A percentile compares a stretch with the other conserved stretches of the same genome.
Evolutionary conservation across 805 yeast genomes (phyloP).

Genomic region (Candida tibetensis): DNA sequence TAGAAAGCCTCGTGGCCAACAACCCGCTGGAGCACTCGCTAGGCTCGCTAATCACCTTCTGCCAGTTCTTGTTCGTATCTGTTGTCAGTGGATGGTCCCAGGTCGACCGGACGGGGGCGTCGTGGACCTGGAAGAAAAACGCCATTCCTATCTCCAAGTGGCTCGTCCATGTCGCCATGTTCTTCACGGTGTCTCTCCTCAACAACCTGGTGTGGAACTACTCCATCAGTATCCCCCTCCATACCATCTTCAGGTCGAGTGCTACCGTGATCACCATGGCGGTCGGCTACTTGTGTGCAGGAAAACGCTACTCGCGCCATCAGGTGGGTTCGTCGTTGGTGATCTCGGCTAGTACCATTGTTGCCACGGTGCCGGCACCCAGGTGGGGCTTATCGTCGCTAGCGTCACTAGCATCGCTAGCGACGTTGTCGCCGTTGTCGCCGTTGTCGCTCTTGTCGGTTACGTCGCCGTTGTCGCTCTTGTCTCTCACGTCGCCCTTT

Average conservation of each 20-base stretch:
- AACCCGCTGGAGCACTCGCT: conserved; percentile 25
- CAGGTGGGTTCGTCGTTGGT: conserved; percentile 53
- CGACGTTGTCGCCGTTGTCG: not conserved
- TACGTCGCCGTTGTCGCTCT: no score
- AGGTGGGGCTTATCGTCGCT: no score
- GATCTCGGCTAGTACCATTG: conserved; percentile 54
- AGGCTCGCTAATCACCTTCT: conserved; percentile 56
- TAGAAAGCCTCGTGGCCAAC: conserved; percentile 49
- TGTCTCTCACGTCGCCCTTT: no score
- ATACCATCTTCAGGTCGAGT: conserved; percentile 63
- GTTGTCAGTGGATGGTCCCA: conserved; percentile 32
- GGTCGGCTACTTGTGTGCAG: conserved; percentile 47
- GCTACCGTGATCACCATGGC: conserved; percentile 62
- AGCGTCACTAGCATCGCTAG: not conserved
- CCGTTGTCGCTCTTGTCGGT: not conserved
- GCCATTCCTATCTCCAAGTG: conserved; percentile 44
- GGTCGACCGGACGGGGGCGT: conserved; percentile 19
- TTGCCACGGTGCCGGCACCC: conserved; percentile 30
- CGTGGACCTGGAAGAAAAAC: conserved; percentile 22
- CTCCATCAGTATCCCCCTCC: conserved; percentile 62
- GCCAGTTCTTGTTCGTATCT: conserved; percentile 55
- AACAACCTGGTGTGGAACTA: conserved; percentile 59
- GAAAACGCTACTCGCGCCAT: conserved; percentile 39
- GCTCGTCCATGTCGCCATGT: conserved; percentile 46
- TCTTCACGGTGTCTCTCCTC: conserved; percentile 48